Conservation (phyloP, 164 flowering plant genomes). For the Houttuynia cordata region DNA sequence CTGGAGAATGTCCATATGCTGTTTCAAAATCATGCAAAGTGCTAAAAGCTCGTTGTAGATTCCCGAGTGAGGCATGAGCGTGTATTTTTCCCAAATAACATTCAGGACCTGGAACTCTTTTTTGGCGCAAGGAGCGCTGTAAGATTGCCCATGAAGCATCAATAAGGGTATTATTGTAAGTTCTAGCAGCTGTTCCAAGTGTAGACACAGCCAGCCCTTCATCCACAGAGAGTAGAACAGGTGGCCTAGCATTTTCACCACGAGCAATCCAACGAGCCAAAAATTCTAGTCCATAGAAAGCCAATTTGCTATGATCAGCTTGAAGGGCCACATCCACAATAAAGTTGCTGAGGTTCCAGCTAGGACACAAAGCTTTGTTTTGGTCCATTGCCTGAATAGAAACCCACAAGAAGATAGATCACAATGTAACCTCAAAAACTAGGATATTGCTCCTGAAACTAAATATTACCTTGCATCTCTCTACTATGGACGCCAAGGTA, state of each 20-base stretch:
- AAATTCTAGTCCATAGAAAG: conserved; percentile 62
- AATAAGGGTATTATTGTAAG: conserved; percentile 46
- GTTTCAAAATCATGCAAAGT: conserved; percentile 67
- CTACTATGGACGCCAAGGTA: conserved; percentile 64
- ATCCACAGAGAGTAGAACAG: conserved; percentile 54
- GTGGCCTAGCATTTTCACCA: conserved; percentile 57
- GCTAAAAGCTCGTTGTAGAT: conserved; percentile 59
- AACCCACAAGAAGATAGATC: not conserved
- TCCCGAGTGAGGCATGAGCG: conserved; percentile 66
- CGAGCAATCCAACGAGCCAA: conserved; percentile 72
- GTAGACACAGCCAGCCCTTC: conserved; percentile 72
- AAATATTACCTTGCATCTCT: conserved; percentile 74
- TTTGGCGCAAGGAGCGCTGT: conserved; percentile 63
- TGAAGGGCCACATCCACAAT: conserved; percentile 65
- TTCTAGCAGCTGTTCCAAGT: conserved; percentile 70
- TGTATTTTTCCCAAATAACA: conserved; percentile 64
- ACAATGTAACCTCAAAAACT: conserved; percentile 1
- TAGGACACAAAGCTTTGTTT: conserved; percentile 76
- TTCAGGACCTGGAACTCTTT: conserved; percentile 60
- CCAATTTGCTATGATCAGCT: conserved; percentile 66
- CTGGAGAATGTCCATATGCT: conserved; percentile 36
- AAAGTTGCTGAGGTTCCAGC: conserved; percentile 48
- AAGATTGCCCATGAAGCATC: conserved; percentile 85
- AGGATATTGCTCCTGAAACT: not conserved
- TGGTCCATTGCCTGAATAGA: conserved; percentile 65